Evolutionary conservation across 768 basidiomycete species (phyloP).

Genomic region (Mycena galericulata): DNA sequence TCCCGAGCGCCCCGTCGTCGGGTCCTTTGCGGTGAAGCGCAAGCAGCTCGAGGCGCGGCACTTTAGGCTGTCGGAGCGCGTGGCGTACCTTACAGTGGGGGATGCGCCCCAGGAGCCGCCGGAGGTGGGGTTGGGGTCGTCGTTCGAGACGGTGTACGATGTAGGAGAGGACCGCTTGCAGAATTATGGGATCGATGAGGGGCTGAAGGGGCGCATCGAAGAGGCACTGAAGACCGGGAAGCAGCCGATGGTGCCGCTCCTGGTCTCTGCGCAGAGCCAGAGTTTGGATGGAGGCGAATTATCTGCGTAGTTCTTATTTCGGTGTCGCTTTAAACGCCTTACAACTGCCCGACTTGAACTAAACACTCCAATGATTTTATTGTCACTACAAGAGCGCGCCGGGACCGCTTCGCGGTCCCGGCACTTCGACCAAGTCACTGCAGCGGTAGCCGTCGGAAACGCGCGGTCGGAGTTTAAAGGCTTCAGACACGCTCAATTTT

Average conservation of each 20-base stretch:
- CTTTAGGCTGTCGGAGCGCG: background rate
- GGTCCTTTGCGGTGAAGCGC: background rate
- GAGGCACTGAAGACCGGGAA: background rate
- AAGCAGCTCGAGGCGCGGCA: conserved; percentile 6
- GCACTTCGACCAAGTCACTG: too few relatives aligned
- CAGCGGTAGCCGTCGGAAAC: too few relatives aligned
- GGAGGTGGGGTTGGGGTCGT: background rate
- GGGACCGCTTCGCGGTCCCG: too few relatives aligned
- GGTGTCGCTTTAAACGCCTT: too few relatives aligned
- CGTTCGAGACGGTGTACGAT: conserved; percentile 11
- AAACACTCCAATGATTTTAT: too few relatives aligned
- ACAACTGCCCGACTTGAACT: too few relatives aligned
- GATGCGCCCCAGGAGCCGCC: background rate
- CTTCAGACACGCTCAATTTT: too few relatives aligned
- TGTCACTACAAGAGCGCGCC: too few relatives aligned
- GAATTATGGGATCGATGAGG: background rate
- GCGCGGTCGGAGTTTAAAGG: too few relatives aligned
- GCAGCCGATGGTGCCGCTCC: background rate
- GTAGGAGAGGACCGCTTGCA: background rate
- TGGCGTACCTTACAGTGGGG: background rate
- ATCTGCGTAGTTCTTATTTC: too few relatives aligned
- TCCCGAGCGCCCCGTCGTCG: conserved; percentile 1
- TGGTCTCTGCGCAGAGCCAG: conserved; percentile 6
- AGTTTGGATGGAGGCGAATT: too few relatives aligned
- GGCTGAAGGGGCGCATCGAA: background rate